Conservation (phyloP, 495 filamentous ascomycete genomes). For the Penicillium parvum region DNA sequence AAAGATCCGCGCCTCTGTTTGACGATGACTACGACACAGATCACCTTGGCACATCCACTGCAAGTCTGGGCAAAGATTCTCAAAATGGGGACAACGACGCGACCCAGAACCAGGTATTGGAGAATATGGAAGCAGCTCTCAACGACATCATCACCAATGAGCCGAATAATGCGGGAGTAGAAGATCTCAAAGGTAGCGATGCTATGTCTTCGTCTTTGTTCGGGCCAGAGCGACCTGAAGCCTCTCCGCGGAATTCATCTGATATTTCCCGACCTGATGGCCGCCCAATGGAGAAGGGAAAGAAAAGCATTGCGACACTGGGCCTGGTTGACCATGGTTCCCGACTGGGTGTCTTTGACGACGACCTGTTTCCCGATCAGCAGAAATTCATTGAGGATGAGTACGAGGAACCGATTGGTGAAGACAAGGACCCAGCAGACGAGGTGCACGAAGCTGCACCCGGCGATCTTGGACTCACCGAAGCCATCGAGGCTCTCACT, state of each 20-base stretch:
- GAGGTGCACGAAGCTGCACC: conserved; percentile 93
- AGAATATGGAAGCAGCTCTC: conserved; percentile 92
- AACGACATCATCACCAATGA: conserved; percentile 89
- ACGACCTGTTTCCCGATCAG: conserved; percentile 91
- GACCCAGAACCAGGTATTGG: conserved; percentile 59
- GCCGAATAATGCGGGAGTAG: conserved; percentile 57
- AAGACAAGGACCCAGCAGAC: conserved; percentile 63
- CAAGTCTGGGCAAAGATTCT: conserved; percentile 52
- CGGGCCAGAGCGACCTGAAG: conserved; percentile 44
- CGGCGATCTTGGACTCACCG: conserved; percentile 87
- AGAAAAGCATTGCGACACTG: conserved; percentile 83
- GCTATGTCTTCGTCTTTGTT: conserved; percentile 37
- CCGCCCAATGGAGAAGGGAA: conserved; percentile 50
- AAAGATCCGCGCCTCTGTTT: conserved; percentile 53
- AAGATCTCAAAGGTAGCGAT: conserved; percentile 56
- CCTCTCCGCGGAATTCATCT: conserved; percentile 51
- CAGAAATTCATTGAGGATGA: conserved; percentile 84
- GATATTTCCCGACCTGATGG: conserved; percentile 47
- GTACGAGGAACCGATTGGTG: conserved; percentile 65
- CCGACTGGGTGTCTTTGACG: conserved; percentile 85
- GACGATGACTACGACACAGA: conserved; percentile 67
- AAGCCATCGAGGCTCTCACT: conserved; percentile 81
- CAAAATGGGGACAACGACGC: conserved; percentile 43
- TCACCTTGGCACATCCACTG: conserved; percentile 53
- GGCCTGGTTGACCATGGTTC: conserved; percentile 79